A percentile compares a stretch with the other conserved stretches of the same genome.
Evolutionary conservation across 1,139 yeast species (phyloP).

Genomic region (Suhomyces taliae): DNA sequence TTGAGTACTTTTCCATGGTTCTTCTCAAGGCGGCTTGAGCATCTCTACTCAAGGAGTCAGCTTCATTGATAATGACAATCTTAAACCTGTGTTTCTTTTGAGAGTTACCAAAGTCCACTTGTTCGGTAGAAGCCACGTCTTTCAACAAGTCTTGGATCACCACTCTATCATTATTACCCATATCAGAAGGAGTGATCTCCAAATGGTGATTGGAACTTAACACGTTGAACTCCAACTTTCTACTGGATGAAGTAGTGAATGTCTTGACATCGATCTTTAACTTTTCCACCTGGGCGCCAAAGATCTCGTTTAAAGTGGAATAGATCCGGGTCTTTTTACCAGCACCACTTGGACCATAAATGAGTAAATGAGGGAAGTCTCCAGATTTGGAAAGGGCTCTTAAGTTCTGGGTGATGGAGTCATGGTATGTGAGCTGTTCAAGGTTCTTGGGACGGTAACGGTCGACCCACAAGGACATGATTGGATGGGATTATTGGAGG

Average conservation of each 20-base stretch:
- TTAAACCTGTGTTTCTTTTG: slow-evolving; percentile 70
- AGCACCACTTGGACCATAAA: slow-evolving; percentile 95
- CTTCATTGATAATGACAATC: slow-evolving; percentile 91
- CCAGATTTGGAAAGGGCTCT: slow-evolving; percentile 68
- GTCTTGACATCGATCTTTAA: slow-evolving; percentile 88
- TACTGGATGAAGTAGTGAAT: slow-evolving; percentile 66
- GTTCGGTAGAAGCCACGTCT: slow-evolving; percentile 94
- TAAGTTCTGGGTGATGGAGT: slow-evolving; percentile 60
- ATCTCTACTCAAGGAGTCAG: slow-evolving; percentile 87
- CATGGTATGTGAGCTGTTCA: slow-evolving; percentile 65
- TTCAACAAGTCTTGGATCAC: slow-evolving; percentile 92
- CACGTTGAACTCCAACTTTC: slow-evolving; percentile 87
- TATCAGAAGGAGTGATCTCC: slow-evolving; percentile 95
- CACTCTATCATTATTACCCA: slow-evolving; percentile 93
- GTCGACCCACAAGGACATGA: slow-evolving; percentile 95
- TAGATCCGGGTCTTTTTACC: slow-evolving; percentile 95
- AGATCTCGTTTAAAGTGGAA: slow-evolving; percentile 75
- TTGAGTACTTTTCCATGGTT: slow-evolving; percentile 96
- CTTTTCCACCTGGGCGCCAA: slow-evolving; percentile 77
- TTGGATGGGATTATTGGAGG: background rate
- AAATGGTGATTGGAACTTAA: slow-evolving; percentile 87
- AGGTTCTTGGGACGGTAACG: slow-evolving; percentile 80
- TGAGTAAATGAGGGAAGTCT: slow-evolving; percentile 88
- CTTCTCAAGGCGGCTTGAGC: slow-evolving; percentile 97
- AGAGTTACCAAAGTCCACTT: slow-evolving; percentile 63